A percentile compares a stretch with the other conserved stretches of the same genome.
Evolutionary conservation across 2,329 filamentous ascomycete genomes (phyloP).

Genomic region (Alternaria brassicicola): DNA sequence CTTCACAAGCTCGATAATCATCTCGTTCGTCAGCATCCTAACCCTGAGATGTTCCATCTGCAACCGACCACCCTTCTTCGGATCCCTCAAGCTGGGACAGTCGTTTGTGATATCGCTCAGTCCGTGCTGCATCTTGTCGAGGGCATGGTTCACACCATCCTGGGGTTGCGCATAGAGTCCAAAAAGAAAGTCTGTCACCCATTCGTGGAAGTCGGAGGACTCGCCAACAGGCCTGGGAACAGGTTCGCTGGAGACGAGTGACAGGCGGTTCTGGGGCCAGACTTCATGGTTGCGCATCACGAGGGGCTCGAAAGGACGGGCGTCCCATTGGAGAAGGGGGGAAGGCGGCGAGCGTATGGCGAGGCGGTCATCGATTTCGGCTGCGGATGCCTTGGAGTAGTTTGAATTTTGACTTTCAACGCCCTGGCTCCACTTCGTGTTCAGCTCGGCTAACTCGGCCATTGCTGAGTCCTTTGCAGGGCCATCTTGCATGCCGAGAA

Average conservation of each 20-base stretch:
- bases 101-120: conserved; percentile 34
- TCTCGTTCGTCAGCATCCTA: conserved; percentile 40
- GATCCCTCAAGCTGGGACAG: conserved; percentile 38
- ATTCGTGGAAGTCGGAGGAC: conserved; percentile 27
- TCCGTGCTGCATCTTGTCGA: conserved; percentile 41
- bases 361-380: conserved; percentile 40
- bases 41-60: conserved; percentile 40
- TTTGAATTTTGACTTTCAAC: conserved; percentile 3
- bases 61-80: conserved; percentile 40
- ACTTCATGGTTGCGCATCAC: conserved; percentile 65
- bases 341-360: conserved; percentile 24
- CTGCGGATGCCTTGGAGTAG: conserved; percentile 6
- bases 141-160: conserved; percentile 20
- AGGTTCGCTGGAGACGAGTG: conserved; percentile 72
- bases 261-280: conserved; percentile 64
- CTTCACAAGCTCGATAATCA: conserved; percentile 38
- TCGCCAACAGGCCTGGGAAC: conserved; percentile 38
- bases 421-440: conserved; percentile 39
- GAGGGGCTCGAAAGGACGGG: conserved; percentile 73
- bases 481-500: conserved; percentile 30
- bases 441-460: conserved; percentile 48
- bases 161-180: conserved; percentile 20
- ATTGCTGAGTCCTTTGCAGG: conserved; percentile 26
- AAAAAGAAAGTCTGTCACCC: conserved; percentile 37
- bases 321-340: conserved; percentile 64